Base-by-base conservation (phyloP, 768 basidiomycete genomes). In the Termitomyces bulborhizus region DNA sequence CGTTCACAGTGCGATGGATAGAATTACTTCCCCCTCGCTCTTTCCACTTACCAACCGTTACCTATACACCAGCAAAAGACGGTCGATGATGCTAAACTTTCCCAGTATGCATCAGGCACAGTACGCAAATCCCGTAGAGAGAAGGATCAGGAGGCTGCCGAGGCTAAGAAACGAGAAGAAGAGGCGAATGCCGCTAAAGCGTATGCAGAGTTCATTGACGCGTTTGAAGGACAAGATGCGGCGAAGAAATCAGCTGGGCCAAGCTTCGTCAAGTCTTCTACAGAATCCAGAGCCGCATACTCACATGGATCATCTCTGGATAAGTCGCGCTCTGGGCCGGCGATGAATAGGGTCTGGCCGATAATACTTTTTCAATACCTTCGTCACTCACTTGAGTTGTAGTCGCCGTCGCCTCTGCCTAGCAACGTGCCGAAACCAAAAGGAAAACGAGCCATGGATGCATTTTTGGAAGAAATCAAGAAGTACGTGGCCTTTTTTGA, bases 401-500 rank as follows among this genome's bases (percentile, higher is more conserved):
- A 86, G 80, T 76, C 78, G 0, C 79, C 81, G n/a, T 85, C 90
- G 24, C 82, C 86, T 3, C 74, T 81, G 0, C 62, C 75, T 13
- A 56, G 68, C 24, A 66, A 64, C 55, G 73, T 68, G 5, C 80
- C 85, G 1, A 93, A 85, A 66, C 86, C 90, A 0, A 97, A 93
- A 68, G 97, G 97, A 3, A 97, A 93, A 68, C 83, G 96, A 49
- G 93, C 90, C 1, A 98, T 98, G 93, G 95, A 98, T 69, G 71
- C 86, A 1, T 99, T 98, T 67, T 75, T 99, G 49, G 94, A 97
- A 63, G 94, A 99, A 73, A 92, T 99, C 56, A 98, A 98, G 73
- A 83, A 83, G 96, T 89, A 46, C 21, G 75, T 55, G 40, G 8
- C 18, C 32, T 36, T 12, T 8, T 49, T 18, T 29, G 4, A 31